phyloP scores from a whole-genome alignment of 1,284 basidiomycete genomes.

The Ceratobasidium sp. region DNA sequence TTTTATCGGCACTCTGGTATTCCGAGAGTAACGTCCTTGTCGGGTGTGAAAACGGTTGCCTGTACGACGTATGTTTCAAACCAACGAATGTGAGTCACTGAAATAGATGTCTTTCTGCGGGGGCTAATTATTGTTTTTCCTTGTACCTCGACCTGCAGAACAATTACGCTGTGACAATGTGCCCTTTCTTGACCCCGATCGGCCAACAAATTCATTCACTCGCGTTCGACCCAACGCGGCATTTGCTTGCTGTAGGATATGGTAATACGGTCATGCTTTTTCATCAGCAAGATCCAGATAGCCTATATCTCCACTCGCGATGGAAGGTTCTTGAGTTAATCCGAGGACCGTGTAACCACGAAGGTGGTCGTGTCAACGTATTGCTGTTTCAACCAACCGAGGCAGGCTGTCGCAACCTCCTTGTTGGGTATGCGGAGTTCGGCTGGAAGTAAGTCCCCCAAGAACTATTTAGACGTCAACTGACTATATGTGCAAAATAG shows the following conservation, averaged over 20 bases:
- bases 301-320: neutral
- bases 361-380: neutral
- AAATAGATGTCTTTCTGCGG: no score
- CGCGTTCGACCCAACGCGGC: neutral
- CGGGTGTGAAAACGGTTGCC: neutral
- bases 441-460: neutral
- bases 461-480: neutral
- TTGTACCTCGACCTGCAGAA: no score
- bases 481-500: neutral
- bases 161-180: neutral
- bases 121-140: no score
- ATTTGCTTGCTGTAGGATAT: neutral
- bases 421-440: neutral
- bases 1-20: neutral
- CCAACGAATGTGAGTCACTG: neutral
- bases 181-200: neutral
- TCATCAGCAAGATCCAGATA: neutral
- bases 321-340: neutral
- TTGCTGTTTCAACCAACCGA: neutral
- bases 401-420: neutral
- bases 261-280: neutral
- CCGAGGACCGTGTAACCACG: neutral
- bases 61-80: neutral
- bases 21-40: neutral
- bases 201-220: neutral